Evolutionary conservation across 805 yeast species (phyloP), one percentile per base, ranked within the genome.

Genomic region (Candida maesae): DNA sequence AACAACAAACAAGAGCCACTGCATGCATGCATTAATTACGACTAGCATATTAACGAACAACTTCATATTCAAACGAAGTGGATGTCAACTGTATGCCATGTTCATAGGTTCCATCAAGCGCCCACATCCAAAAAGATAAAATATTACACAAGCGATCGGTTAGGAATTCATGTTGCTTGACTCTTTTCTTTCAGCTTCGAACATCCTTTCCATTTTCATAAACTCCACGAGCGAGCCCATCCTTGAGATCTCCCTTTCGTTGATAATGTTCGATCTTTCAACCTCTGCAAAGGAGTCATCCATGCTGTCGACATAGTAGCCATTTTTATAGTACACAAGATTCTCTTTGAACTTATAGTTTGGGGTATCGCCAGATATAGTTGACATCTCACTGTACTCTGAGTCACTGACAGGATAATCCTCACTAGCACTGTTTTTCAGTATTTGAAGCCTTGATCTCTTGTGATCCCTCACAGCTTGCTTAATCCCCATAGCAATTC

Each of bases 371-470:
- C 51, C 58, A 10, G 51, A 38, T 5, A 55, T 46, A 1, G 56
- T 46, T 0, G 61, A 56, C 8, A 49, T 45, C 29, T 56, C 61
- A 29, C 61, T 56, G 34, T 51, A 52, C 25, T 56, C 61, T 6
- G 46, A 39, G 17, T 55, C 61, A n/a, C 47, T 46, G 5, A 48
- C 23, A 1, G 48, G 41, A 1, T 28, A 18, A 24, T 52, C 53
- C 10, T 31, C 42, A n/a, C 21, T 32, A 11, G 36, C 44, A 1
- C 39, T 24, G 11, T 40, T 35, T 35, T 45, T 52, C 31, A 56
- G 27, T 2, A 47, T 38, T 13, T 56, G 55, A 2, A 55, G 33
- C 29, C 61, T 46, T 17, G 56, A 49, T 29, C 44, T 45, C 33
- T 54, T 55, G 23, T 47, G 45, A 2, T 56, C 60, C 27, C 44